Conservation (phyloP, 2,329 filamentous ascomycete genomes). For the Aspergillus glaucus region DNA sequence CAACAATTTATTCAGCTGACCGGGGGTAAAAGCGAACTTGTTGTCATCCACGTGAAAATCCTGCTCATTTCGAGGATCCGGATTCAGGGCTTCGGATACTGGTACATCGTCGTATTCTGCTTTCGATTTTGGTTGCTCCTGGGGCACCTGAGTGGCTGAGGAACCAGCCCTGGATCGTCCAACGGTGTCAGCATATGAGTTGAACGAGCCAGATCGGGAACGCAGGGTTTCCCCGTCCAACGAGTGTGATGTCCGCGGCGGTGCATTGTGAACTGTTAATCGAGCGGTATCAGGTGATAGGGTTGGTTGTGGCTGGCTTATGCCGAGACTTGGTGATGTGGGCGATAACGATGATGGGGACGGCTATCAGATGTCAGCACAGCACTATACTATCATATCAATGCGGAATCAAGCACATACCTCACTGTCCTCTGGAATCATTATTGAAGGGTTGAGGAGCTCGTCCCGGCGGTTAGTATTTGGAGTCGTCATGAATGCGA, state of each 20-base stretch:
- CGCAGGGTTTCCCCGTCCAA: slow-evolving; percentile 41
- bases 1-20: slow-evolving; percentile 78
- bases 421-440: slow-evolving; percentile 4
- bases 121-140: slow-evolving; percentile 6
- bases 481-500: slow-evolving; percentile 13
- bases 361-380: slow-evolving; percentile 2
- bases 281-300: slow-evolving; percentile 17
- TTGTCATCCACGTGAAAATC: slow-evolving; percentile 74
- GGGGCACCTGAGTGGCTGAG: slow-evolving; percentile 12
- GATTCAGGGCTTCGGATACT: slow-evolving; percentile 57
- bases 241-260: slow-evolving; percentile 27
- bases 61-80: slow-evolving; percentile 67
- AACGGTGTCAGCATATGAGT: slow-evolving; percentile 29
- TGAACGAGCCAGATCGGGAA: slow-evolving; percentile 36
- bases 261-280: slow-evolving; percentile 21
- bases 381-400: neutral
- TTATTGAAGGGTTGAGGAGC: slow-evolving; percentile 8
- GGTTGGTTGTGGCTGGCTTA: slow-evolving; percentile 8
- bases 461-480: slow-evolving; percentile 7
- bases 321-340: slow-evolving; percentile 1
- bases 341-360: neutral
- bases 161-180: slow-evolving; percentile 30
- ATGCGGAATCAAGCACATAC: slow-evolving; percentile 5
- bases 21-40: slow-evolving; percentile 72
- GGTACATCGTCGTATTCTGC: slow-evolving; percentile 33